Conservation (phyloP, 2,329 filamentous ascomycete species). For the Aspergillus fumigatiaffinis region DNA sequence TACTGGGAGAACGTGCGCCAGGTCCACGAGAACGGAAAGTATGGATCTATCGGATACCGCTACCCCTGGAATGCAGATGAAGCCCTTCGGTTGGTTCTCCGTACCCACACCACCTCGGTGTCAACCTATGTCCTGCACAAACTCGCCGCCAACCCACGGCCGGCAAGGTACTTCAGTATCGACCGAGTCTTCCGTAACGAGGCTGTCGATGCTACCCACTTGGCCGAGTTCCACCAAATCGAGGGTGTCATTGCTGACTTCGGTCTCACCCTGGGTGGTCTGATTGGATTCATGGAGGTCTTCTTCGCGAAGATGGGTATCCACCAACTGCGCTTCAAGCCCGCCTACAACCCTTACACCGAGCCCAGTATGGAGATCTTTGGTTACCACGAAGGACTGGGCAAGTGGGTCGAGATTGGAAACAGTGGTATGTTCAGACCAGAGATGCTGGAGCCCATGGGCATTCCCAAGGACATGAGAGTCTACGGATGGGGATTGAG, state of each 20-base stretch:
- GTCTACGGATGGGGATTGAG: constrained; percentile 93
- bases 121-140: constrained; percentile 88
- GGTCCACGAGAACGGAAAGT: constrained; percentile 88
- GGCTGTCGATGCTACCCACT: constrained; percentile 91
- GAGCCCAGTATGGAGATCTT: constrained; percentile 99
- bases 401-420: constrained; percentile 93
- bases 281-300: constrained; percentile 91
- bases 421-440: constrained; percentile 99
- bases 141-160: constrained; percentile 75
- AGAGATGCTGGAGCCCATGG: constrained; percentile 96
- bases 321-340: constrained; percentile 84
- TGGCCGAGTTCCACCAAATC: constrained; percentile 97
- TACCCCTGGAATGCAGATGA: constrained; percentile 92
- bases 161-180: constrained; percentile 96
- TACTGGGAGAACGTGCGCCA: constrained; percentile 86
- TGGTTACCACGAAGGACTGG: constrained; percentile 82
- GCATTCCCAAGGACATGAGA: constrained; percentile 81
- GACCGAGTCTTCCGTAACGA: constrained; percentile 98
- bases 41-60: constrained; percentile 91
- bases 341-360: constrained; percentile 92
- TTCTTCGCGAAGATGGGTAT: constrained; percentile 98
- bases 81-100: constrained; percentile 78
- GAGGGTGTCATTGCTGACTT: constrained; percentile 99
- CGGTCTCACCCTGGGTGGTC: constrained; percentile 80
- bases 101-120: constrained; percentile 93